Base-by-base conservation (phyloP, 441 rosid genomes). In the Populus hybrid region DNA sequence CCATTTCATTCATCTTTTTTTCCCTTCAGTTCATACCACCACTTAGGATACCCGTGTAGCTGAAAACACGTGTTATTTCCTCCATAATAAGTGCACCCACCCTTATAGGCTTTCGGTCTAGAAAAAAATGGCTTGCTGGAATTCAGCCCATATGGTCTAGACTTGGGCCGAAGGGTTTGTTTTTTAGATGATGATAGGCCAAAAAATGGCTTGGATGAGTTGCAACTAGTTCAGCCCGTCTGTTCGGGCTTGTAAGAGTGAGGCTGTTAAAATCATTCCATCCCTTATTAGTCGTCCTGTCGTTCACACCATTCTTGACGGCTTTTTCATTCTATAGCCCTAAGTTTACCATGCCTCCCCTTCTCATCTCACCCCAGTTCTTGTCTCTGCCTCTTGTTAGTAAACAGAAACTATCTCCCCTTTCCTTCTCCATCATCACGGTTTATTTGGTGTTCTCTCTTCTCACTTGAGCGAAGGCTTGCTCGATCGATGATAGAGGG, bases 321-420 rank as follows among this genome's bases (percentile, higher is more conserved):
- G 4, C 18, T 45, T 3, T 45, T 0, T 45, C 56, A 45, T 3
- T 12, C 1, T 45, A 0, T 7, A 12, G 1, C 0, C 20, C 20
- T 2, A 14, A 3, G 5, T 29, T 29, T 3, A 29, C 31, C 31
- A 29, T 29, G 0, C 20, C 1, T 45, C 1, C 56, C 1, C 56
- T 45, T 45, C 20, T 45, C 20, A 14, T 45, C 20, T 45, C 20
- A 0, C 20, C 6, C 20, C 0, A 14, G 0, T 45, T 3, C 0
- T 0, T 45, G 6, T 45, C 20, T 14, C 7, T 14, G 6, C 56
- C 2, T 14, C 0, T 45, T 1, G 6, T 45, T 45, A 45, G 1
- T 4, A 45, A 0, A 45, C 20, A 0, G 0, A 14, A 3, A 4
- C 6, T 3, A 4, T 45, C 7, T 0, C 56, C 6, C 1, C 0